Percentiles rank a stretch among this genome's conserved stretches.
Evolutionary conservation across 108 stramenopile genomes (phyloP).

Genomic region (Tribonema minus): DNA sequence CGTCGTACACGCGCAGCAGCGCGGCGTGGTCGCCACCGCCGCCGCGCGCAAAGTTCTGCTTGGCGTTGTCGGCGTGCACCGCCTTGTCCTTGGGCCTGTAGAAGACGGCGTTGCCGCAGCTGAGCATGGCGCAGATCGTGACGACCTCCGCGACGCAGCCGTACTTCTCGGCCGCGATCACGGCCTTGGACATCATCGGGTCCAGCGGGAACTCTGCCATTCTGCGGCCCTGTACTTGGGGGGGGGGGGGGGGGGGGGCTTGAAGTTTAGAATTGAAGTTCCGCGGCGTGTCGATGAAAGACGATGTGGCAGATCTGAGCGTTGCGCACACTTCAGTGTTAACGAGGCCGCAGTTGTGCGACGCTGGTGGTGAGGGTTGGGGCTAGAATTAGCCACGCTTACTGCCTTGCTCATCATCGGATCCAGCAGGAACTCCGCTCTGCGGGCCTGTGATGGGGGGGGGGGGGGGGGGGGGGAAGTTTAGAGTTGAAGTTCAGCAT

Average conservation of each 20-base stretch:
- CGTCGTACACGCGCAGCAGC: slow-evolving; percentile 77
- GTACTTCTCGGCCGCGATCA: slow-evolving; percentile 91
- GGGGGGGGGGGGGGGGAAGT: no score
- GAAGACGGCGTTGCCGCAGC: slow-evolving; percentile 84
- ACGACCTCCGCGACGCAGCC: slow-evolving; percentile 82
- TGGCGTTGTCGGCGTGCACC: slow-evolving; percentile 94
- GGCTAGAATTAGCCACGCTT: no score
- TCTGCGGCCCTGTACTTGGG: slow-evolving; percentile 94
- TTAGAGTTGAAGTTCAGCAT: no score
- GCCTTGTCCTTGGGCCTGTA: slow-evolving; percentile 95
- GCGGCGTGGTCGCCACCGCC: slow-evolving; percentile 93
- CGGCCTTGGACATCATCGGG: slow-evolving; percentile 91
- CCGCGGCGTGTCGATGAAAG: no score
- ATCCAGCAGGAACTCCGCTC: slow-evolving; percentile 98
- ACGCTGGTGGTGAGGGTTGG: no score
- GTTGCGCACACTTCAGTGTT: no score
- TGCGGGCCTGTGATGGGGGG: no score
- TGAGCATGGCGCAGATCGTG: slow-evolving; percentile 91
- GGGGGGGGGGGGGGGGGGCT: no score
- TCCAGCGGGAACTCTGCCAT: slow-evolving; percentile 99
- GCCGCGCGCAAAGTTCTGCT: slow-evolving; percentile 90
- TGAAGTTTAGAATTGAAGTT: no score
- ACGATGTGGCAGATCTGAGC: no score
- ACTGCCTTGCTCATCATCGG: slow-evolving; percentile 98
- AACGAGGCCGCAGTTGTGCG: no score